These are phyloP conservation scores for Zostera marina DNA, from an alignment of 116 monocot genomes.

Conservation along the genomic window DNA sequence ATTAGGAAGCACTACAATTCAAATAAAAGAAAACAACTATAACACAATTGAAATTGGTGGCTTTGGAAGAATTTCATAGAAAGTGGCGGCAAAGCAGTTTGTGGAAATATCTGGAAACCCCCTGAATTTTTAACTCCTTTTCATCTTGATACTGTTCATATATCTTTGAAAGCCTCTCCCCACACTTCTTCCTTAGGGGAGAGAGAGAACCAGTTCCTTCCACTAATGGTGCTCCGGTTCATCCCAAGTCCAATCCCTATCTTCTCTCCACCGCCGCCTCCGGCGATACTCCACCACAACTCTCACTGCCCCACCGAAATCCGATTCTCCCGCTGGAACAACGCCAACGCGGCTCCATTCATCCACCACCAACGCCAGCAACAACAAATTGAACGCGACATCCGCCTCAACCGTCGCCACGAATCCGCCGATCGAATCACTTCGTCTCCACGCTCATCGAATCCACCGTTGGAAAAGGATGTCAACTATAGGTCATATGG, in stretches of 20 bases:
- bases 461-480: slow-evolving; percentile 3
- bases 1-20: too few relatives aligned
- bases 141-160: too few relatives aligned
- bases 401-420: slow-evolving; percentile 64
- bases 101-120: too few relatives aligned
- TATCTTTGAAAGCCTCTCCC: too few relatives aligned
- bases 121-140: too few relatives aligned
- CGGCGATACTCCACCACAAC: neutral
- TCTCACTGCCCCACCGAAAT: slow-evolving; percentile 28
- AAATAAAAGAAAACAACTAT: too few relatives aligned
- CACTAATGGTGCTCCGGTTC: neutral
- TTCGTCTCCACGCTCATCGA: slow-evolving; percentile 7
- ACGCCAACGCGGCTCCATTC: slow-evolving; percentile 89
- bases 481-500: slow-evolving; percentile 31
- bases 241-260: neutral
- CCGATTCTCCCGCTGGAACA: slow-evolving; percentile 84
- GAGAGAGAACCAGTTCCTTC: too few relatives aligned
- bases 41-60: too few relatives aligned
- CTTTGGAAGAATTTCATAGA: too few relatives aligned
- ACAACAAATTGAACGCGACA: slow-evolving; percentile 52
- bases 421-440: slow-evolving; percentile 30
- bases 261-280: neutral
- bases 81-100: too few relatives aligned
- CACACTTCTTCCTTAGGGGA: too few relatives aligned
- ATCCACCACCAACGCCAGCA: slow-evolving; percentile 44